Conservation (phyloP, 2,329 filamentous ascomycete genomes). For the Fusarium bulbicola region DNA sequence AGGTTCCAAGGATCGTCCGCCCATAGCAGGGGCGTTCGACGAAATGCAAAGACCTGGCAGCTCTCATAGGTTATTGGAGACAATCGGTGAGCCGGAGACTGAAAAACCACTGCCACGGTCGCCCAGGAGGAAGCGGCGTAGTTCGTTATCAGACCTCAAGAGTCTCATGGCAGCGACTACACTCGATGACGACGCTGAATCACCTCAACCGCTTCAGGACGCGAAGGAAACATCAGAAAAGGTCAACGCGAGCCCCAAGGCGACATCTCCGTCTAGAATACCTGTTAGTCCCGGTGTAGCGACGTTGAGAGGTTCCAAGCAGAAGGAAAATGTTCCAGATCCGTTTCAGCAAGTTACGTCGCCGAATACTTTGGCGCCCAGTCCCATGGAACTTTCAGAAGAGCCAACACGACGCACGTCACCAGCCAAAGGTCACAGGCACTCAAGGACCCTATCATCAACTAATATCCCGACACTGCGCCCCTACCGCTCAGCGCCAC, state of each 20-base stretch:
- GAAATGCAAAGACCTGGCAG: slow-evolving; percentile 65
- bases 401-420: slow-evolving; percentile 33
- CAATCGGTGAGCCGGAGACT: slow-evolving; percentile 66
- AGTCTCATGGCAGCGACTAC: slow-evolving; percentile 70
- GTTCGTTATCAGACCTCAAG: slow-evolving; percentile 88
- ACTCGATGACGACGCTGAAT: slow-evolving; percentile 51
- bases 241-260: slow-evolving; percentile 60
- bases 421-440: slow-evolving; percentile 45
- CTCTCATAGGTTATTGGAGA: slow-evolving; percentile 65
- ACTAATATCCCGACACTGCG: slow-evolving; percentile 65
- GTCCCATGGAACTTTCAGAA: slow-evolving; percentile 24
- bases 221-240: slow-evolving; percentile 65
- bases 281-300: slow-evolving; percentile 58
- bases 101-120: slow-evolving; percentile 52
- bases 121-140: slow-evolving; percentile 83
- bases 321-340: slow-evolving; percentile 55
- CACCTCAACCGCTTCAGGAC: slow-evolving; percentile 60
- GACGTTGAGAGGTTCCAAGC: slow-evolving; percentile 53
- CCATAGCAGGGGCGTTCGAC: slow-evolving; percentile 70
- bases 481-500: slow-evolving; percentile 46
- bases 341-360: slow-evolving; percentile 26
- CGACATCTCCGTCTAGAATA: slow-evolving; percentile 59
- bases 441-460: slow-evolving; percentile 61
- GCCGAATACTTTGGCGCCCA: slow-evolving; percentile 23
- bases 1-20: slow-evolving; percentile 67